These are phyloP conservation scores for Phoenix dactylifera DNA, from an alignment of 176 grass and related monocot species.

Conservation along the genomic window DNA sequence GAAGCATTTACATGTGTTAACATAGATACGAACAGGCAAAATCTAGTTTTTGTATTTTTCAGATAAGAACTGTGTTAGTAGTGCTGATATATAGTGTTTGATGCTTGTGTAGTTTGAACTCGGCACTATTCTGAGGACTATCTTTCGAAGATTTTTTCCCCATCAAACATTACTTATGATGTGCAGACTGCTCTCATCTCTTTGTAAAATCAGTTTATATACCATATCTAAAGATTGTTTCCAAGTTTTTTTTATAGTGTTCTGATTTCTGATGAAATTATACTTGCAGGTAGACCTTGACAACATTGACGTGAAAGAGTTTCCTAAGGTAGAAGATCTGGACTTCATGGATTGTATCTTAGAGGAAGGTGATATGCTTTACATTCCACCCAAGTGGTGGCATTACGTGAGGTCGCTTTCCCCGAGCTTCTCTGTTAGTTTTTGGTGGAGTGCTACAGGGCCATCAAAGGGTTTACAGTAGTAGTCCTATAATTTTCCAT, in stretches of 20 bases:
- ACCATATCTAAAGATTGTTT: background rate
- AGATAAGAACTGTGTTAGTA: too few species aligned
- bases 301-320: conserved; percentile 45
- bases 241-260: background rate
- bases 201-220: too few species aligned
- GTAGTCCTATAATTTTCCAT: conserved; percentile 19
- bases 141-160: too few species aligned
- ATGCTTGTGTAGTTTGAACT: too few species aligned
- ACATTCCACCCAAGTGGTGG: conserved; percentile 98
- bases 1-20: too few species aligned
- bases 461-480: conserved; percentile 16
- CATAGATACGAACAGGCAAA: too few species aligned
- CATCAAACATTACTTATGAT: too few species aligned
- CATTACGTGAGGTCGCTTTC: conserved; percentile 91
- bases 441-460: conserved; percentile 57
- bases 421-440: conserved; percentile 81
- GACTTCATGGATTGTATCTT: conserved; percentile 82
- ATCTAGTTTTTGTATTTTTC: too few species aligned
- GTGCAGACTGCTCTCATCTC: too few species aligned
- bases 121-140: too few species aligned
- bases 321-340: conserved; percentile 35
- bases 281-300: conserved; percentile 81
- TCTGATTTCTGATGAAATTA: conserved; percentile 15
- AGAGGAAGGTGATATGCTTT: conserved; percentile 90
- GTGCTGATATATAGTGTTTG: too few species aligned